Percentiles rank a stretch among this genome's conserved stretches.
These are phyloP conservation scores for Lentinula boryana DNA, from an alignment of 768 basidiomycete species.

Conservation along the genomic window DNA sequence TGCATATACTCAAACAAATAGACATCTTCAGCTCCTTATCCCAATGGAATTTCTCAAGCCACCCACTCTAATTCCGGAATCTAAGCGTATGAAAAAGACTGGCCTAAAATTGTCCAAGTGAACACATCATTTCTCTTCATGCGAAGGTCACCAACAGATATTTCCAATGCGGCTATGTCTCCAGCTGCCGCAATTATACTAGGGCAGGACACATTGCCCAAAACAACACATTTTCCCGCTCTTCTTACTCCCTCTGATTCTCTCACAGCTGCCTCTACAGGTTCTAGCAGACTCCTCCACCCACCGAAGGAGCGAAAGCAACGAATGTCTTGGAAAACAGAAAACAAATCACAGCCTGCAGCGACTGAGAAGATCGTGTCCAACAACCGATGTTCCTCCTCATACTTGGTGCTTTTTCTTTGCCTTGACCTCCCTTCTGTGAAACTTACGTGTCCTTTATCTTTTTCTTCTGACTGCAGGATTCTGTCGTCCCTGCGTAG, in stretches of 20 bases:
- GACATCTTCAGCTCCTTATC: slow-evolving; percentile 42
- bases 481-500: slow-evolving; percentile 65
- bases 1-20: slow-evolving; percentile 8
- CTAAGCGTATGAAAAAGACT: slow-evolving; percentile 31
- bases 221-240: not conserved
- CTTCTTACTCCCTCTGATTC: not conserved
- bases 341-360: slow-evolving; percentile 8
- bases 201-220: not conserved
- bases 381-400: slow-evolving; percentile 63
- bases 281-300: not conserved
- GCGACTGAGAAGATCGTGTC: slow-evolving; percentile 48
- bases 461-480: slow-evolving; percentile 28
- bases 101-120: not conserved
- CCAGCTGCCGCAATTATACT: not conserved
- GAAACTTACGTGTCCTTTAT: not conserved
- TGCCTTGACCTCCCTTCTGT: not conserved
- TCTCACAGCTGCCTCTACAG: not conserved
- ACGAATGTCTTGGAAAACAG: slow-evolving; percentile 17
- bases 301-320: slow-evolving; percentile 38
- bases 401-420: slow-evolving; percentile 39
- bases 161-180: not conserved
- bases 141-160: not conserved
- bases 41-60: slow-evolving; percentile 56
- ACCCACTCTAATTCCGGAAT: slow-evolving; percentile 23
- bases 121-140: not conserved